Evolutionary conservation across 768 basidiomycete species (phyloP), one percentile per base, ranked within the genome.

Genomic region (Tephrocybe sp.): DNA sequence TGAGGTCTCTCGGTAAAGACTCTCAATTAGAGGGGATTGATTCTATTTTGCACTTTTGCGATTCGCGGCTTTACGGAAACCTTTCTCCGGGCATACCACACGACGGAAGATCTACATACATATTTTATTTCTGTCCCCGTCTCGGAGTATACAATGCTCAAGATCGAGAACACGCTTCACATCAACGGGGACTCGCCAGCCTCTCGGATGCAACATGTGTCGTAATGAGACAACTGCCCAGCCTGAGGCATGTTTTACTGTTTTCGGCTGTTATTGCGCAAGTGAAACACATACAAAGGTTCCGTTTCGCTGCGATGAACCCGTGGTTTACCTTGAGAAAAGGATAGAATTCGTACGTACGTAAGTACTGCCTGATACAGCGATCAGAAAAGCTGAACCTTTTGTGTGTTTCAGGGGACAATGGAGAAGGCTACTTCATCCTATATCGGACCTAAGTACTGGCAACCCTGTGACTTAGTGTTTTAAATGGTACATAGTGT

Each of bases 1-100:
- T 47, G 49, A 31, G 45, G 47, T 31, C 11, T 26, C 39, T 46
- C 46, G 44, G 48, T 1, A 33, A 3, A 26, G 26, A 3, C 4
- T 26, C 26, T 26, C 26, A 7, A 7, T n/a, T 30, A 36, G 10
- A 2, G 39, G 30, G 20, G 38, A 31, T 51, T n/a, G 26, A 39
- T 51, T 26, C 35, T 32, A 13, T 14, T 39, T n/a, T 45, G 33
- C 17, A 7, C 14, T 22, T 35, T 33, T 34, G 32, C 14, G 47
- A 48, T 41, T 53, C 13, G 41, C 47, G 48, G 53, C 44, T 35
- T 39, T 39, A n/a, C 42, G 53, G 44, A 34, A n/a, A n/a, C 44
- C 36, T 33, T 32, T 20, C 12, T 10, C 30, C 19, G 50, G 13
- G 16, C 26, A 31, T 41, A 17, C 17, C 26, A 26, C 26, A 26